Evolutionary conservation across 495 filamentous ascomycete species (phyloP).

Genomic region (Amphirosellinia nigrospora): DNA sequence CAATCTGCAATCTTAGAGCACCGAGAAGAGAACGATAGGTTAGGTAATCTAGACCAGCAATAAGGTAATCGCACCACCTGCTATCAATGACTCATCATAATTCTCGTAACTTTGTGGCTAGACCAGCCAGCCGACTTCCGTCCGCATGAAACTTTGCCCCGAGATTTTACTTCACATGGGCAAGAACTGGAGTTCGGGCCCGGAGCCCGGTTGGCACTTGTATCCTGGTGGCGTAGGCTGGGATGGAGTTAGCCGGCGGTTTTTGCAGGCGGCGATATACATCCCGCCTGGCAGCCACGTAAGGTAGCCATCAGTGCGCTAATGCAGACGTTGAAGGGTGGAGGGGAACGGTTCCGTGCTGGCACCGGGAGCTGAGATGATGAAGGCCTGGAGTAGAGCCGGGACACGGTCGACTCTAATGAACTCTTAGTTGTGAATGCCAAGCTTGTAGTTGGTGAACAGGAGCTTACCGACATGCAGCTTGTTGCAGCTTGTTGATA

Average conservation of each 20-base stretch:
- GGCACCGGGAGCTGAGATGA: neutral
- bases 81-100: neutral
- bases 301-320: constrained; percentile 34
- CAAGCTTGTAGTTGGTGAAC: neutral
- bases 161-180: constrained; percentile 16
- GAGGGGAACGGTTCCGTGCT: neutral
- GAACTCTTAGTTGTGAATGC: too few relatives aligned
- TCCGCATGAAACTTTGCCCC: neutral
- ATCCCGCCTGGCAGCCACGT: constrained; percentile 31
- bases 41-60: neutral
- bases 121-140: neutral
- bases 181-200: constrained; percentile 30
- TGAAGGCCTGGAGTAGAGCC: neutral
- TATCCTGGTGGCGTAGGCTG: constrained; percentile 33
- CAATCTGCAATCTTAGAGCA: neutral
- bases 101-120: neutral
- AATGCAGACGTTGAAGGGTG: constrained; percentile 1
- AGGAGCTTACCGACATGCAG: neutral
- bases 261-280: constrained; percentile 36
- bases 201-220: constrained; percentile 33
- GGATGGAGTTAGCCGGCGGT: constrained; percentile 28
- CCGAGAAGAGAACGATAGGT: neutral
- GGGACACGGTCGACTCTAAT: neutral
- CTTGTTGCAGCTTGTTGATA: neutral
- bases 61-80: neutral